A percentile compares a stretch with the other conserved stretches of the same genome.
phyloP scores from a whole-genome alignment of 192 early-diverging fungal genomes.

The Mortierella claussenii region DNA sequence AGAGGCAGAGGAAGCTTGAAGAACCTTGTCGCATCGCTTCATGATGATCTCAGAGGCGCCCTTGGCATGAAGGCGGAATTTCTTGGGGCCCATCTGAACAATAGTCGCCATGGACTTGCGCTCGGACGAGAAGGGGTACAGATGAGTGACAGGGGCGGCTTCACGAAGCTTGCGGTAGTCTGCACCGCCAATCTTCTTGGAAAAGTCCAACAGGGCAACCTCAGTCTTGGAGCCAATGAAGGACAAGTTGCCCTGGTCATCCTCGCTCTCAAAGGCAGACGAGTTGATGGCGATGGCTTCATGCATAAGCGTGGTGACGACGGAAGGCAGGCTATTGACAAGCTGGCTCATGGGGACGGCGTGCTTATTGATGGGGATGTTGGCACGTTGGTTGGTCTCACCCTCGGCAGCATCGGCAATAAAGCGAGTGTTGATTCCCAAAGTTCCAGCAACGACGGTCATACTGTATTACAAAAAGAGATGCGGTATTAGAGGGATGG shows the following conservation, averaged over 20 bases:
- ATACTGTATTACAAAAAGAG: conserved; percentile 62
- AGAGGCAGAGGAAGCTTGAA: conserved; percentile 51
- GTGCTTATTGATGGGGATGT: conserved; percentile 50
- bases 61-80: conserved; percentile 88
- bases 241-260: conserved; percentile 57
- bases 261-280: conserved; percentile 72
- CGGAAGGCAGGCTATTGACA: conserved; percentile 47
- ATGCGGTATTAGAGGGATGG: background rate
- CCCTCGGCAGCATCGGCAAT: conserved; percentile 53
- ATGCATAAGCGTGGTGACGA: conserved; percentile 65
- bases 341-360: conserved; percentile 64
- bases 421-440: conserved; percentile 62
- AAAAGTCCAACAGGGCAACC: conserved; percentile 86
- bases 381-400: conserved; percentile 37
- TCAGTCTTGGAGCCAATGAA: conserved; percentile 97
- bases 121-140: conserved; percentile 91
- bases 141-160: conserved; percentile 66
- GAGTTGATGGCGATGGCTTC: conserved; percentile 84
- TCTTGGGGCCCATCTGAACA: conserved; percentile 56
- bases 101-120: conserved; percentile 94
- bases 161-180: conserved; percentile 72
- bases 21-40: conserved; percentile 67
- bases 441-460: conserved; percentile 89
- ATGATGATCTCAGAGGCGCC: conserved; percentile 92
- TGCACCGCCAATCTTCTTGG: conserved; percentile 68